These are phyloP conservation scores for Mucor sp. DNA, from an alignment of 371 early-diverging fungal genomes.

Conservation along the genomic window DNA sequence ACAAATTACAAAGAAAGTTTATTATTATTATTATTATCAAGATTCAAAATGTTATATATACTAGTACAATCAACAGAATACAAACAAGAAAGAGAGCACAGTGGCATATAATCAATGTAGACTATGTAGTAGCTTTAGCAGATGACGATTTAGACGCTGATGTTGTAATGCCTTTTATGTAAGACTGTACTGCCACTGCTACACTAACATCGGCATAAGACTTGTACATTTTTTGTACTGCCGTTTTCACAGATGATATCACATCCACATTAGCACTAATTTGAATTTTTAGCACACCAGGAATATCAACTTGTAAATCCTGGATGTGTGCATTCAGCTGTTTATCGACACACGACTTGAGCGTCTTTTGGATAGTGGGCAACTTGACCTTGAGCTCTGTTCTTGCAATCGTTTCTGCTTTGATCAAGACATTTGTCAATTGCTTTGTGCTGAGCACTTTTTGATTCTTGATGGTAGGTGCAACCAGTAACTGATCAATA, in stretches of 20 bases:
- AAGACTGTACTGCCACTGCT: conserved; percentile 7
- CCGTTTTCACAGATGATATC: conserved; percentile 8
- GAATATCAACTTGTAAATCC: conserved; percentile 11
- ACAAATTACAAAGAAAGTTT: not conserved
- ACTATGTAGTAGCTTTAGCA: not conserved
- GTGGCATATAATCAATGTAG: not conserved
- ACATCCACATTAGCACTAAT: conserved; percentile 16
- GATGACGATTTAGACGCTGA: not conserved
- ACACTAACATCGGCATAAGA: conserved; percentile 9
- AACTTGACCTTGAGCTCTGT: conserved; percentile 22
- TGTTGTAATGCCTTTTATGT: conserved; percentile 1
- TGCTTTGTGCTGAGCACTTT: conserved; percentile 18
- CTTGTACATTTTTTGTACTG: conserved; percentile 17
- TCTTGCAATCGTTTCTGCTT: conserved; percentile 19
- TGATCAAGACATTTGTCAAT: conserved; percentile 11
- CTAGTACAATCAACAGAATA: not conserved
- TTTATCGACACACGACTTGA: conserved; percentile 13
- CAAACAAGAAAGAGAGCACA: not conserved
- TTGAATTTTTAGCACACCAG: conserved; percentile 14
- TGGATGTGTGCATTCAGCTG: conserved; percentile 11
- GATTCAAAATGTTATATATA: not conserved
- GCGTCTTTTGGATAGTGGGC: conserved; percentile 12
- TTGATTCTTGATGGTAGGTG: not conserved
- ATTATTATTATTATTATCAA: not conserved
- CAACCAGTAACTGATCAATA: not conserved